These are phyloP conservation scores for Rhodotorula paludigena DNA, from an alignment of 768 basidiomycete species.

Conservation along the genomic window DNA sequence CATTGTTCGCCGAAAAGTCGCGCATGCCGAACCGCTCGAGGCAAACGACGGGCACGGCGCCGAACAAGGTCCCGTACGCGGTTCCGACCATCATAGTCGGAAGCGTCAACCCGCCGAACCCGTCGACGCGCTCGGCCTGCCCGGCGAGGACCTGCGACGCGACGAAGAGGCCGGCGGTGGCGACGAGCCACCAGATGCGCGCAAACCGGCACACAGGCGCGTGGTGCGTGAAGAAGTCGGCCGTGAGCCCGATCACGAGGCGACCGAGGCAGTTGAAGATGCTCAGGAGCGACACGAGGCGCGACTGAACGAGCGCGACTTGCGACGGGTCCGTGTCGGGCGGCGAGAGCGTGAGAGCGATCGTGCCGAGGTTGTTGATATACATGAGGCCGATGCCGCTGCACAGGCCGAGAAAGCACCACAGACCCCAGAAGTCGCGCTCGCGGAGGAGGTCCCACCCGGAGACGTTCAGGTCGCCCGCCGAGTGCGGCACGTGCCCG, in stretches of 20 bases:
- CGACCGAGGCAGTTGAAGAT: conserved; percentile 34
- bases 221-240: conserved; percentile 24
- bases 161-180: conserved; percentile 20
- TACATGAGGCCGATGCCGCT: conserved; percentile 23
- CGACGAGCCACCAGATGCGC: conserved; percentile 35
- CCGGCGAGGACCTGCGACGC: conserved; percentile 21
- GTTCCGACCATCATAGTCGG: conserved; percentile 17
- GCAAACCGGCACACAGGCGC: conserved; percentile 9
- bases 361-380: conserved; percentile 39
- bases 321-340: background rate
- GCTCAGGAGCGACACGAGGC: conserved; percentile 34
- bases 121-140: background rate
- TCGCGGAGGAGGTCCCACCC: conserved; percentile 12
- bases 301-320: conserved; percentile 15
- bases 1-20: conserved; percentile 20
- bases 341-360: conserved; percentile 20
- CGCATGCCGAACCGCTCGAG: conserved; percentile 30
- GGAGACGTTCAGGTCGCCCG: conserved; percentile 14
- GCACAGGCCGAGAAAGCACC: conserved; percentile 8
- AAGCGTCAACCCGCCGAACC: conserved; percentile 5
- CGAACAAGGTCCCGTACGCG: conserved; percentile 32
- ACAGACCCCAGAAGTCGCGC: conserved; percentile 14
- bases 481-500: conserved; percentile 4
- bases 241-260: conserved; percentile 12
- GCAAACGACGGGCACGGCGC: conserved; percentile 10